Evolutionary conservation across 1,284 basidiomycete species (phyloP), one percentile per base, ranked within the genome.

Genomic region (Phellopilus nigrolimitatus): DNA sequence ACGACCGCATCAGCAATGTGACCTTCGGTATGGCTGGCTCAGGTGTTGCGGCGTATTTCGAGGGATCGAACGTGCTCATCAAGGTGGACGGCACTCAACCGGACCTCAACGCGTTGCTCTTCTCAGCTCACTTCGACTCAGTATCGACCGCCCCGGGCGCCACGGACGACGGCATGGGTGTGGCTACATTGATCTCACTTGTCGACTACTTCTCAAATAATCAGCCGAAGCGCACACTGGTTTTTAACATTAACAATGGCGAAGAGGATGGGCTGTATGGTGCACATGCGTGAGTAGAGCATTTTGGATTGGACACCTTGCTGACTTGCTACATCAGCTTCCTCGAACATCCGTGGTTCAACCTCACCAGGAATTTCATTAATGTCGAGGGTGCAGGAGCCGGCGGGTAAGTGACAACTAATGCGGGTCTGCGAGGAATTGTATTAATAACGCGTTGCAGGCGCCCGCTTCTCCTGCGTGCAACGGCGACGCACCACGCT

Each of bases 181-280:
- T 86, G 7, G 80, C 71, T 5, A 83, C 83, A 0, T 64, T 88
- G 3, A 62, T 91, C 12, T 80, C 87, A 54, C 72, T 90, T 56
- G 69, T 85, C 21, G 68, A 79, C 31, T 79, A 81, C 58, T 74
- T 86, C 50, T 71, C 79, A 0, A 63, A 70, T 54, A 68, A 78
- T 41, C 72, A 74, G 13, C 78, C 78, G 1, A 68, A 68, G 36
- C 70, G 79, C 34, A 86, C 84, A 0, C 80, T 82, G 3, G 65
- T 91, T 2, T 87, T 90, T 68, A 87, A 90, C 60, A 76, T 89
- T 63, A 91, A 91, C 64, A 89, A 91, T 55, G 88, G 82, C 1
- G 88, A 91, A 63, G 88, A 91, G 59, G 80, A 88, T 61, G 77
- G 80, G 30, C 62, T 90, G 57, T 74, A 83, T 57, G 88, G 88